Percentiles rank a stretch among this genome's conserved stretches.
Conservation (phyloP, 2,329 filamentous ascomycete genomes). For the Botrytis tulipae region DNA sequence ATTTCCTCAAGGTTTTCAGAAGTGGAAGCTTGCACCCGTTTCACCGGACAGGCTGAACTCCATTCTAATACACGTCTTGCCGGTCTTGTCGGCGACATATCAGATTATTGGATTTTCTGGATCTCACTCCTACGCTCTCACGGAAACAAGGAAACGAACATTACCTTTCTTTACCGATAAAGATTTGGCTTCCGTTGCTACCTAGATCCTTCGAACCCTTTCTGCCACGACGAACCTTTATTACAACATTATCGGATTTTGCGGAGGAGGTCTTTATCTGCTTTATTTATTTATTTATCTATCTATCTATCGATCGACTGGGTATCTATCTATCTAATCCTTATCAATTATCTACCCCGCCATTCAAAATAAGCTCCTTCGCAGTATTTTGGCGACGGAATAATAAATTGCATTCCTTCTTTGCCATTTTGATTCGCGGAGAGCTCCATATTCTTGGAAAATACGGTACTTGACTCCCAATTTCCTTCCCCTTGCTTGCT, state of each 20-base stretch:
- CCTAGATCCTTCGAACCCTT: neutral
- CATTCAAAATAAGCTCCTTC: neutral
- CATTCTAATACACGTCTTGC: neutral
- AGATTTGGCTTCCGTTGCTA: neutral
- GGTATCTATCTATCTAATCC: slow-evolving; percentile 3
- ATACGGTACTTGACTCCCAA: slow-evolving; percentile 1
- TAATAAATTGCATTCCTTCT: slow-evolving; percentile 4
- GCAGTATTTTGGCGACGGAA: neutral
- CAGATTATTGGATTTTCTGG: slow-evolving; percentile 7
- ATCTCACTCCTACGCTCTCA: neutral
- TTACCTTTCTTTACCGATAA: neutral
- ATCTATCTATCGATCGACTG: neutral
- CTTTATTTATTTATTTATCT: neutral
- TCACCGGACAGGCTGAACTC: slow-evolving; percentile 20
- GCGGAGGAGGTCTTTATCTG: neutral
- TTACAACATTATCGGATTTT: neutral
- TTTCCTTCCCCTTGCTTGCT: neutral
- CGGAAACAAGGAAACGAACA: neutral
- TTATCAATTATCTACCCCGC: slow-evolving; percentile 20
- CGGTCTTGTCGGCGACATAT: slow-evolving; percentile 20
- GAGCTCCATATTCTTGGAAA: neutral
- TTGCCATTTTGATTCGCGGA: slow-evolving; percentile 1
- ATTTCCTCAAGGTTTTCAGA: neutral
- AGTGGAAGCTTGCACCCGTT: slow-evolving; percentile 19
- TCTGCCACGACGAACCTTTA: neutral